phyloP scores from a whole-genome alignment of 2,329 filamentous ascomycete species.

The Epichloe glyceriae region DNA sequence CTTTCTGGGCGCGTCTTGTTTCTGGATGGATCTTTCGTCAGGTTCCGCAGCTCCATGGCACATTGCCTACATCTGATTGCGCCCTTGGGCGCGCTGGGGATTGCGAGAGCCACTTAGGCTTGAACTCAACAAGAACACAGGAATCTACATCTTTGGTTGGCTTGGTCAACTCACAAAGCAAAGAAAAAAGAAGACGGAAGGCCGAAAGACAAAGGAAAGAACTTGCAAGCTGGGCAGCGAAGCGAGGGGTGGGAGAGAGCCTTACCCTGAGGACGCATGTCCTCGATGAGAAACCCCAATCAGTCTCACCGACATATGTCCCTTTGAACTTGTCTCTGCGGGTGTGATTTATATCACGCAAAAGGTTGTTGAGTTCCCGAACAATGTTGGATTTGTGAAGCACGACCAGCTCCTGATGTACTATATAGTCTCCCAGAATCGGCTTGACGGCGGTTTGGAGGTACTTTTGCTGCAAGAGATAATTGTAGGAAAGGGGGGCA shows the following conservation, averaged over 20 bases:
- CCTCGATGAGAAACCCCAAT: slow-evolving; percentile 61
- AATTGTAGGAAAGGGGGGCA: slow-evolving; percentile 22
- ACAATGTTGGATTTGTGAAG: slow-evolving; percentile 23
- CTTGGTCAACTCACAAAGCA: not conserved
- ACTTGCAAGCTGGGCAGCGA: not conserved
- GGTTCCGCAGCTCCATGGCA: slow-evolving; percentile 35
- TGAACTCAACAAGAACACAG: slow-evolving; percentile 54
- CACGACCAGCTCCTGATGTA: slow-evolving; percentile 25
- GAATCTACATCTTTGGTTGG: slow-evolving; percentile 14
- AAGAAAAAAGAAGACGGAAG: not conserved
- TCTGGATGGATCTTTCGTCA: slow-evolving; percentile 18
- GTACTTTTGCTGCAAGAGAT: slow-evolving; percentile 24
- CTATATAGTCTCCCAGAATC: slow-evolving; percentile 21
- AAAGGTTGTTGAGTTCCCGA: slow-evolving; percentile 36
- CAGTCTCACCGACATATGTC: slow-evolving; percentile 38
- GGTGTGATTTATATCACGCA: slow-evolving; percentile 33
- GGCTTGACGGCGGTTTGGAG: slow-evolving; percentile 22
- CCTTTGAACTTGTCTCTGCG: slow-evolving; percentile 33
- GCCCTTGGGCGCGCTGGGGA: slow-evolving; percentile 52
- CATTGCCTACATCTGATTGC: slow-evolving; percentile 63
- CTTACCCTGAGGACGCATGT: slow-evolving; percentile 42
- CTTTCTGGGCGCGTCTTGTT: slow-evolving; percentile 22
- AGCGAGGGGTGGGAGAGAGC: not conserved
- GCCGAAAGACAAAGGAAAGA: slow-evolving; percentile 2
- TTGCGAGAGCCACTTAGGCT: slow-evolving; percentile 73